Evolutionary conservation across 148 eudicot genomes (phyloP).

Genomic region (Silene latifolia): DNA sequence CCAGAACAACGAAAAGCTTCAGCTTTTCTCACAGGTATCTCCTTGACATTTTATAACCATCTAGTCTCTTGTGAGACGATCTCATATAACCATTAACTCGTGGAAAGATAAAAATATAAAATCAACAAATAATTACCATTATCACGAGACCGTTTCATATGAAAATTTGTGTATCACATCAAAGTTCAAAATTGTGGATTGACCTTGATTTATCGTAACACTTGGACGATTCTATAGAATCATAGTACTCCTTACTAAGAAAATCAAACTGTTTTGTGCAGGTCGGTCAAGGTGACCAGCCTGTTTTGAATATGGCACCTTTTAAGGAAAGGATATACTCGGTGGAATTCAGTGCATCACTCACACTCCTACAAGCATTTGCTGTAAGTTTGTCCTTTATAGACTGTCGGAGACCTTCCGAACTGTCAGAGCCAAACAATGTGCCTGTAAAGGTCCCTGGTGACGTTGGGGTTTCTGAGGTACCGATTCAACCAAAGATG

Average conservation of each 20-base stretch:
- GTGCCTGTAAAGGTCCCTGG: conserved; percentile 27
- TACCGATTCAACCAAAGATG: conserved; percentile 22
- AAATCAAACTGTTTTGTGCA: conserved; percentile 25
- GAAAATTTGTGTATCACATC: not conserved
- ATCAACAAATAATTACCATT: too few species aligned
- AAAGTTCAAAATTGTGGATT: not conserved
- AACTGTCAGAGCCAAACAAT: conserved; percentile 30
- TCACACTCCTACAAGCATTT: conserved; percentile 74
- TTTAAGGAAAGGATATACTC: conserved; percentile 66
- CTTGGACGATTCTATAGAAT: not conserved
- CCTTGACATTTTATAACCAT: not conserved
- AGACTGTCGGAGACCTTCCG: conserved; percentile 47
- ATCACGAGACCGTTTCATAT: too few species aligned
- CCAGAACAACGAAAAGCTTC: conserved; percentile 31
- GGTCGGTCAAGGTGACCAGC: conserved; percentile 43
- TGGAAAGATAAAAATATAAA: too few species aligned
- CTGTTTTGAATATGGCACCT: conserved; percentile 46
- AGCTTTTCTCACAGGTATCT: conserved; percentile 63
- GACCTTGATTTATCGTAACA: not conserved
- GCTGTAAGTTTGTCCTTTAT: conserved; percentile 56
- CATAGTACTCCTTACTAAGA: not conserved
- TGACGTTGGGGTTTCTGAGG: conserved; percentile 22
- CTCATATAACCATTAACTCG: too few species aligned
- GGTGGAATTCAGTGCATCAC: conserved; percentile 58
- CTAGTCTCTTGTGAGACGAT: too few species aligned